Evolutionary conservation across 1,284 basidiomycete genomes (phyloP), one percentile per base, ranked within the genome.

Genomic region (Paramarasmius palmivorus): DNA sequence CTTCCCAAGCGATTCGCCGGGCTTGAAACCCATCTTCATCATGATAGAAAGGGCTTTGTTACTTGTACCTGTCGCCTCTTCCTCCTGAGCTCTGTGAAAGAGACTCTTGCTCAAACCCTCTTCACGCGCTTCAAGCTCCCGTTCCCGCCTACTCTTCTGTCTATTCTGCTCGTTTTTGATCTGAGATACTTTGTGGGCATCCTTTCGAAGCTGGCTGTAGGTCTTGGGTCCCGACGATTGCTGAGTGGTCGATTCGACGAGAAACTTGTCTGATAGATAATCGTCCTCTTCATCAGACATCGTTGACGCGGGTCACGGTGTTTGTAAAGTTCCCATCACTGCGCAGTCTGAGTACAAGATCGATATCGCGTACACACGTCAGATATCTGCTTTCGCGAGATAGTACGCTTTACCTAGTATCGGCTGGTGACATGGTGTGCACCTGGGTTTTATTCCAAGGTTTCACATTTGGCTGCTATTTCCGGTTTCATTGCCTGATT

Each of bases 1-100:
- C 60, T 68, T 75, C 4, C 91, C 91, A 35, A 93, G 76, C 2
- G 88, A 74, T 66, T 90, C 82, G 12, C 91, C 91, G 2, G 88
- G 83, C 71, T 87, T 86, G 72, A 91, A 92, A 2, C 91, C 91
- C 90, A 92, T 92, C 73, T 88, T 92, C 78, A 90, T 83, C 90
- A 93, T 93, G 76, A 93, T 92, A 9, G 81, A 79, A 52, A 92
- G 73, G 3, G 90, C 90, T 67, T 91, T 93, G 71, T 81, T 91
- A 46, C 70, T 63, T 12, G 74, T 57, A 6, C 69, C 77, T 53
- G 71, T 72, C 32, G 73, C 74, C 57, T 79, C 76, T 52, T 88
- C 85, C 65, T 88, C 86, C 63, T 80, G 77, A 19, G 85, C 89
- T 36, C 81, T 77, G 62, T 90, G 86, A 62, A 93, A 91, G 23